phyloP scores from a whole-genome alignment of 352 stramenopile species.

The Plasmopara viticola region DNA sequence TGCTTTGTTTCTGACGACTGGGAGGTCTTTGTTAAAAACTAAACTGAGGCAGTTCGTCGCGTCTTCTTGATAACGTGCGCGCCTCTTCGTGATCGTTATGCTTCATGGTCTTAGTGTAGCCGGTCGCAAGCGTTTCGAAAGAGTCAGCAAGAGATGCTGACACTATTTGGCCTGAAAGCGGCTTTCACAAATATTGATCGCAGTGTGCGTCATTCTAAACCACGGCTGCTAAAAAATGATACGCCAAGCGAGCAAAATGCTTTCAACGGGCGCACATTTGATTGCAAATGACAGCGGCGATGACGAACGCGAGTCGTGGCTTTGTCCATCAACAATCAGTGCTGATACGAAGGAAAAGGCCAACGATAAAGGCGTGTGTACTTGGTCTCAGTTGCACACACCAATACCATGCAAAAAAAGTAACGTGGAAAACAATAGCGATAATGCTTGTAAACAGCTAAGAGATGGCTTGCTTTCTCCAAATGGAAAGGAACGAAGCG shows the following conservation, averaged over 20 bases:
- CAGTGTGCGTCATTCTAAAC: no score
- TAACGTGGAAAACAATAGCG: slow-evolving; percentile 3
- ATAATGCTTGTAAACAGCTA: neutral
- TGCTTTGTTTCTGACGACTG: slow-evolving; percentile 49
- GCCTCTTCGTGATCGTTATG: slow-evolving; percentile 15
- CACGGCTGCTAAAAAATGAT: no score
- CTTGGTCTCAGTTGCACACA: slow-evolving; percentile 22
- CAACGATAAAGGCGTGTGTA: slow-evolving; percentile 7
- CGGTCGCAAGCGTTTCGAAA: slow-evolving; percentile 18
- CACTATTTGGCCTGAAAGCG: neutral
- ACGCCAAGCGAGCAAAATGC: no score
- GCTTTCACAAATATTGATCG: no score
- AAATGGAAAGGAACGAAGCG: slow-evolving; percentile 3
- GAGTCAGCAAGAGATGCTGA: slow-evolving; percentile 22
- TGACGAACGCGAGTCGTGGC: slow-evolving; percentile 34
- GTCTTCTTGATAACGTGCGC: slow-evolving; percentile 26
- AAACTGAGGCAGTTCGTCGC: slow-evolving; percentile 16
- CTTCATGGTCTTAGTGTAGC: slow-evolving; percentile 15
- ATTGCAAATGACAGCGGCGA: neutral
- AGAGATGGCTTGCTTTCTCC: neutral
- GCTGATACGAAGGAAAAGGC: slow-evolving; percentile 23
- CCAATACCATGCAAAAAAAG: slow-evolving; percentile 9
- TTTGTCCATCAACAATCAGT: slow-evolving; percentile 51
- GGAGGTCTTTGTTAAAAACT: slow-evolving; percentile 26
- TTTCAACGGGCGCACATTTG: no score